These are phyloP conservation scores for Vicia villosa DNA, from an alignment of 306 rosid genomes.

Conservation along the genomic window DNA sequence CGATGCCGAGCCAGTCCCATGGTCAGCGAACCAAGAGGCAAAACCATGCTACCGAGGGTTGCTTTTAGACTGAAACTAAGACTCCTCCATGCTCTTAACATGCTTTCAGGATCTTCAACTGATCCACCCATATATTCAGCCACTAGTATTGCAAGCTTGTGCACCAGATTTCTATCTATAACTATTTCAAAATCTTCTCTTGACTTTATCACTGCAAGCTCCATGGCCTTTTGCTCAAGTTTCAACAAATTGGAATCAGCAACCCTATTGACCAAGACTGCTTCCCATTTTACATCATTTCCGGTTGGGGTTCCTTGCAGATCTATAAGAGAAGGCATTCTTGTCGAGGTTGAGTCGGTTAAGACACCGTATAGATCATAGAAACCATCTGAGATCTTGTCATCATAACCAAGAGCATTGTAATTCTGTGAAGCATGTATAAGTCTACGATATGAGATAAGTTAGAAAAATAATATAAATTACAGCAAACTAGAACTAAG, in stretches of 20 bases:
- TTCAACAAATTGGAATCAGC: slow-evolving; percentile 86
- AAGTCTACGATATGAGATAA: slow-evolving; percentile 97
- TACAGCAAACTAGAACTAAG: slow-evolving; percentile 41
- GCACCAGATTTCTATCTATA: slow-evolving; percentile 69
- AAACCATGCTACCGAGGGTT: slow-evolving; percentile 95
- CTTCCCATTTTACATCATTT: slow-evolving; percentile 84
- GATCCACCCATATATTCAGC: slow-evolving; percentile 95
- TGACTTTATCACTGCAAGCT: slow-evolving; percentile 64
- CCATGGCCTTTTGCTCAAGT: slow-evolving; percentile 76
- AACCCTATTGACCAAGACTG: slow-evolving; percentile 80
- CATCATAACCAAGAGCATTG: slow-evolving; percentile 95
- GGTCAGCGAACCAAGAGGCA: slow-evolving; percentile 91
- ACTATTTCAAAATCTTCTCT: slow-evolving; percentile 58
- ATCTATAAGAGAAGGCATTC: slow-evolving; percentile 98
- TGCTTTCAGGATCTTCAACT: slow-evolving; percentile 79
- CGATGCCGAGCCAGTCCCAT: slow-evolving; percentile 98
- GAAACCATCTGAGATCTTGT: slow-evolving; percentile 96
- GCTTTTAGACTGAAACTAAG: slow-evolving; percentile 76
- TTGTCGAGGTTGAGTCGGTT: slow-evolving; percentile 62
- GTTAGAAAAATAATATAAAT: slow-evolving; percentile 68
- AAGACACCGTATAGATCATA: slow-evolving; percentile 90
- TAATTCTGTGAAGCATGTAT: slow-evolving; percentile 98
- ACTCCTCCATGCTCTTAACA: slow-evolving; percentile 80
- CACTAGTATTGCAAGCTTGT: slow-evolving; percentile 76
- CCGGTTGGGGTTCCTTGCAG: slow-evolving; percentile 80